Conservation (phyloP, 2,329 filamentous ascomycete genomes). For the Plectosphaerella plurivora region DNA sequence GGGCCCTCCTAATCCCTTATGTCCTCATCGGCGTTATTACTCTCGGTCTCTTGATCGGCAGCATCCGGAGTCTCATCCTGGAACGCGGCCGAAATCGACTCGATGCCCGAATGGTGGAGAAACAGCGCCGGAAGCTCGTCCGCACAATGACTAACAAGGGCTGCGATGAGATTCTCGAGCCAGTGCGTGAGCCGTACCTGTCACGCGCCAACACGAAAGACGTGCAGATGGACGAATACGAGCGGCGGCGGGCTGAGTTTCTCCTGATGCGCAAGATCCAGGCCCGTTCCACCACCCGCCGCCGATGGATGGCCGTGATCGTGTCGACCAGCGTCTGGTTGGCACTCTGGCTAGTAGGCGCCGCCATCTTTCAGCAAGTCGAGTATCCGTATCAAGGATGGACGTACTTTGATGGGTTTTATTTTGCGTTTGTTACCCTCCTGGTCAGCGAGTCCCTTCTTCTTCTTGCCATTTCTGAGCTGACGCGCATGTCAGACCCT, state of each 20-base stretch:
- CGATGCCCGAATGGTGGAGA: slow-evolving; percentile 55
- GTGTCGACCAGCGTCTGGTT: slow-evolving; percentile 66
- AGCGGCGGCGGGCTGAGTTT: slow-evolving; percentile 68
- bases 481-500: slow-evolving; percentile 49
- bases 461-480: slow-evolving; percentile 25
- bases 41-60: slow-evolving; percentile 77
- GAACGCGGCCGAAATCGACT: slow-evolving; percentile 52
- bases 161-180: slow-evolving; percentile 43
- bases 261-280: slow-evolving; percentile 80
- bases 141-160: slow-evolving; percentile 39
- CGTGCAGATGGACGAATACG: slow-evolving; percentile 34
- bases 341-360: slow-evolving; percentile 76
- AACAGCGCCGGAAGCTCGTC: slow-evolving; percentile 46
- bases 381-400: slow-evolving; percentile 54
- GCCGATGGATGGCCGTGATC: slow-evolving; percentile 69
- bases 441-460: neutral
- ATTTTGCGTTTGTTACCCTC: slow-evolving; percentile 80
- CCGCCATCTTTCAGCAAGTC: slow-evolving; percentile 61
- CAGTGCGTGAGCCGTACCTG: slow-evolving; percentile 27
- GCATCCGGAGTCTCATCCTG: slow-evolving; percentile 63
- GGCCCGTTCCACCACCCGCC: slow-evolving; percentile 54
- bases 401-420: slow-evolving; percentile 76
- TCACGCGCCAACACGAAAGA: slow-evolving; percentile 6
- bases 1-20: slow-evolving; percentile 76
- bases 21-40: slow-evolving; percentile 80